phyloP scores from a whole-genome alignment of 495 filamentous ascomycete species.

The Penicillium fimorum region DNA sequence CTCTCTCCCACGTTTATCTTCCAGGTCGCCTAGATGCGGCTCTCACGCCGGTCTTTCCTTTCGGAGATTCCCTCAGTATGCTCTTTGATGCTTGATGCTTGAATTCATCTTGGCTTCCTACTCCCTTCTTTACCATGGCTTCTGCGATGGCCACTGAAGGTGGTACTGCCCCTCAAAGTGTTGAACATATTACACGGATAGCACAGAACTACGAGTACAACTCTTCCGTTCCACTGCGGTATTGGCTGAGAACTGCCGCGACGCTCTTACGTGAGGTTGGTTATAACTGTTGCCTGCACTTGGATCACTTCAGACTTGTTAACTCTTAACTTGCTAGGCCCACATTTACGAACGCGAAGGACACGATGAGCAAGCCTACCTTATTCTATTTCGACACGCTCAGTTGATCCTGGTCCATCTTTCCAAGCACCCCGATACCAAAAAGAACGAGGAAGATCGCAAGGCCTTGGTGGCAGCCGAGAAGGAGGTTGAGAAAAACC shows the following conservation, averaged over 20 bases:
- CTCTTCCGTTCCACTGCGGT: constrained; percentile 64
- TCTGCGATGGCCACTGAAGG: constrained; percentile 25
- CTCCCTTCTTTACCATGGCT: constrained; percentile 25
- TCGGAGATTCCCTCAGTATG: constrained; percentile 19
- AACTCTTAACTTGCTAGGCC: constrained; percentile 47
- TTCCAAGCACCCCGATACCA: constrained; percentile 55
- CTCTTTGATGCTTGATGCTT: constrained; percentile 16
- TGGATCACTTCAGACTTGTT: constrained; percentile 1
- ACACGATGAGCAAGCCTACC: constrained; percentile 81
- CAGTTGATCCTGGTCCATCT: constrained; percentile 64
- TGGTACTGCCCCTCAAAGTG: constrained; percentile 56
- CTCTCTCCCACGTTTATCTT: constrained; percentile 1
- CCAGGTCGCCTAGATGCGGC: constrained; percentile 28
- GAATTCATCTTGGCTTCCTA: constrained; percentile 10
- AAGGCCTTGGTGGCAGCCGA: constrained; percentile 48
- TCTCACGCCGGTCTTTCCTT: constrained; percentile 20
- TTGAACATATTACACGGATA: constrained; percentile 66
- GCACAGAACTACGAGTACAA: constrained; percentile 81
- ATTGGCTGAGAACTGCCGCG: constrained; percentile 80
- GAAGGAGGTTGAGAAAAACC: constrained; percentile 52
- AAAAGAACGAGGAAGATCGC: constrained; percentile 46
- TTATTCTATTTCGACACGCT: constrained; percentile 80
- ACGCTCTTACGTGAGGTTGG: constrained; percentile 75
- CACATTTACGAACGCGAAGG: constrained; percentile 80
- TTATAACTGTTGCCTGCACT: constrained; percentile 3